Evolutionary conservation across 345 rosid genomes (phyloP).

Genomic region (Pugionium cornutum): DNA sequence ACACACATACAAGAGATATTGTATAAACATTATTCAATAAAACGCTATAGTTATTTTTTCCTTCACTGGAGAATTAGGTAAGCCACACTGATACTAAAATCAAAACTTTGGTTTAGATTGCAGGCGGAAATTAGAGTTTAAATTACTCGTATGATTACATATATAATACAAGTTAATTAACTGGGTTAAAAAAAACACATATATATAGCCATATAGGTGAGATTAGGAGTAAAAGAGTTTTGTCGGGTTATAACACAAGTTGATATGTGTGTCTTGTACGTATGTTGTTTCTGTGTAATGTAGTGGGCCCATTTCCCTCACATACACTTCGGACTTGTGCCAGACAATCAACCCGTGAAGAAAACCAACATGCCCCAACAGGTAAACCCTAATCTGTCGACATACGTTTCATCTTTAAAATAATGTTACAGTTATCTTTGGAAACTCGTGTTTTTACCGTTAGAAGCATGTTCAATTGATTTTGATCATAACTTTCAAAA

Average conservation of each 20-base stretch:
- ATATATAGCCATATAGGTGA: constrained; percentile 4
- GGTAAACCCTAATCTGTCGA: constrained; percentile 54
- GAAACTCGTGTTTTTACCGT: too few species aligned
- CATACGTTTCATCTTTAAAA: constrained; percentile 15
- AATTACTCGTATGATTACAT: background rate
- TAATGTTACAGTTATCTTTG: background rate
- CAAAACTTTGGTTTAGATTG: constrained; percentile 9
- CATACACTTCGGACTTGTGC: constrained; percentile 95
- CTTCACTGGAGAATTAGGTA: background rate
- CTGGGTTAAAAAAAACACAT: constrained; percentile 3
- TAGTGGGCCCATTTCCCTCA: constrained; percentile 99
- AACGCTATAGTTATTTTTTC: background rate
- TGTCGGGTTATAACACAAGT: constrained; percentile 44
- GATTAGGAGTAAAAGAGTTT: constrained; percentile 33
- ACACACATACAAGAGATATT: background rate
- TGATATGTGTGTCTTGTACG: constrained; percentile 41
- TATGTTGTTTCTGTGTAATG: constrained; percentile 28
- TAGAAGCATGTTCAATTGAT: too few species aligned
- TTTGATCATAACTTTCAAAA: constrained; percentile 7
- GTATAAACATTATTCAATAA: background rate
- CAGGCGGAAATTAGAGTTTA: constrained; percentile 30
- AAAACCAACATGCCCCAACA: constrained; percentile 73
- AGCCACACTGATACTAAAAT: constrained; percentile 4
- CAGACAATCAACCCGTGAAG: constrained; percentile 97
- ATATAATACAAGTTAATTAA: background rate